Conservation (phyloP, 2,329 filamentous ascomycete genomes). For the Cordyceps cateniannulata region DNA sequence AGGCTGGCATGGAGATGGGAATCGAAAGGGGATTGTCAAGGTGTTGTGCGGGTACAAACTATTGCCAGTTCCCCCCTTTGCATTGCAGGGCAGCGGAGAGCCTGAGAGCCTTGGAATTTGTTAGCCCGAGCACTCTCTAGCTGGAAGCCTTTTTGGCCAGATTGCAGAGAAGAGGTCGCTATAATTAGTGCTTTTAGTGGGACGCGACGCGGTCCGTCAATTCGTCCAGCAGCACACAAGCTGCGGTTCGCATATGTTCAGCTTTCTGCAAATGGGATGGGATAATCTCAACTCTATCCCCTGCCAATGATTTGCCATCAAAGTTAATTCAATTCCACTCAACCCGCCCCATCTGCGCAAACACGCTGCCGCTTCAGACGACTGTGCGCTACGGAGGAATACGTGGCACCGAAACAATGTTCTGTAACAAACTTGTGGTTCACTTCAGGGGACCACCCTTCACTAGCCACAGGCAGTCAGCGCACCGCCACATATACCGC, state of each 20-base stretch:
- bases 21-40: slow-evolving; percentile 9
- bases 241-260: neutral
- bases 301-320: neutral
- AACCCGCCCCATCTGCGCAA: neutral
- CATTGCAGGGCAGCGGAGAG: neutral
- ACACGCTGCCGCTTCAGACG: neutral
- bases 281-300: neutral
- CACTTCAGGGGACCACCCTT: neutral
- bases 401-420: neutral
- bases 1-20: neutral
- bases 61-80: neutral
- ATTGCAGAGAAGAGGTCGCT: slow-evolving; percentile 7
- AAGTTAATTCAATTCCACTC: neutral
- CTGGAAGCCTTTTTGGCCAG: slow-evolving; percentile 3
- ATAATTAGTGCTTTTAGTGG: slow-evolving; percentile 10
- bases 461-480: neutral
- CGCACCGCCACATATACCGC: neutral
- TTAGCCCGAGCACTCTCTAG: neutral
- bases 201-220: neutral
- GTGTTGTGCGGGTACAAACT: slow-evolving; percentile 2
- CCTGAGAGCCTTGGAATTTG: neutral
- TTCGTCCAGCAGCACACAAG: no score
- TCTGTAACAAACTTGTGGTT: neutral
- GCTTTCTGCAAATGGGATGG: neutral
- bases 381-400: neutral